Evolutionary conservation across 768 basidiomycete species (phyloP), one percentile per base, ranked within the genome.

Genomic region (Tulasnella sp.): DNA sequence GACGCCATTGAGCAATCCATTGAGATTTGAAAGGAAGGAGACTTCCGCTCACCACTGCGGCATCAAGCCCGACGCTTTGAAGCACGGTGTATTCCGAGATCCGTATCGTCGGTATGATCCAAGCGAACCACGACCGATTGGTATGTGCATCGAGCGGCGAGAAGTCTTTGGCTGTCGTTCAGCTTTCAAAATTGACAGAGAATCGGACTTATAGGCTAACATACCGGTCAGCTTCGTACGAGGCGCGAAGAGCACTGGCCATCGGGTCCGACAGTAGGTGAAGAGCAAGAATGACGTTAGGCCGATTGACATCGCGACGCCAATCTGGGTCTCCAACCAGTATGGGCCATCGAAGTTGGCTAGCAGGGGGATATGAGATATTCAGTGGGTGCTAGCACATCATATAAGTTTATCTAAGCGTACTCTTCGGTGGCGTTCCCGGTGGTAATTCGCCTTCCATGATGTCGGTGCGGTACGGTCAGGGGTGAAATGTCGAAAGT

Each of bases 31-130:
- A 41, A 31, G 38, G 54, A 17, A n/a, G n/a, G 17, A 3, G 17
- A 44, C 11, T 27, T 22, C 42, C 38, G 76, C 89, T 66, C 67
- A 92, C 91, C 65, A 98, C 96, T 1, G 92, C 93, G 43, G 94
- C 94, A 70, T 99, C 94, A 43, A 99, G 73, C 0, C 94, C 94
- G 11, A 99, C 94, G 51, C 96, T 94, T 70, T 97, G 92, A 2
- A 99, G 76, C 2, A 99, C 82, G 0, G 91, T 87, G 62, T 89
- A 92, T 68, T 99, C 94, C 46, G 89, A 92, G 0, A 85, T 92
- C 60, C 79, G 75, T 44, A 97, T 78, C 0, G 94, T 98, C 1
- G 94, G 94, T 64, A 94, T 72, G 53, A 99, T 87, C 94, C 96
- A 99, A 24, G 92, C 92, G 71, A 96, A 92, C 73, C 96, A 88